Evolutionary conservation across 192 early-diverging fungal genomes (phyloP).

Genomic region (Coemansia sp.): DNA sequence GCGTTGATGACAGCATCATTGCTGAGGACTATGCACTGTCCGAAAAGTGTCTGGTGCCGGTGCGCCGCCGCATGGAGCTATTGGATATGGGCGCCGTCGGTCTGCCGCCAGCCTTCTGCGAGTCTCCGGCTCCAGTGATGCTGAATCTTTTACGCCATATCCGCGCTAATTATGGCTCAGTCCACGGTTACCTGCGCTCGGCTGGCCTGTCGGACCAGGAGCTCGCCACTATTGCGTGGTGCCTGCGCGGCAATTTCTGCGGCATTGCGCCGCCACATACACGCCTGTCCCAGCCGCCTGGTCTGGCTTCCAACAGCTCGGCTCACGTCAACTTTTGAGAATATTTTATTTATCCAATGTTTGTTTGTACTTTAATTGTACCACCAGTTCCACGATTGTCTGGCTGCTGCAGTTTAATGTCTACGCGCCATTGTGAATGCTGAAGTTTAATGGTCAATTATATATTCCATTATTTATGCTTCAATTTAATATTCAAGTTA

Average conservation of each 20-base stretch:
- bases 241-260: conserved; percentile 52
- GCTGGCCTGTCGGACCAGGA: conserved; percentile 41
- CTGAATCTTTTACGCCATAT: conserved; percentile 37
- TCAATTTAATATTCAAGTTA: not conserved
- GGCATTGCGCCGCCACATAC: conserved; percentile 19
- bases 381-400: not conserved
- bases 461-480: no score
- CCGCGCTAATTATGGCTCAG: conserved; percentile 34
- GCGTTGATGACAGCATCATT: conserved; percentile 57
- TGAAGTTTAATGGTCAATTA: no score
- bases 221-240: conserved; percentile 50
- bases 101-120: conserved; percentile 54
- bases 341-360: not conserved
- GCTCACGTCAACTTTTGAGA: not conserved
- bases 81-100: conserved; percentile 58
- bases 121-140: conserved; percentile 55
- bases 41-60: conserved; percentile 43
- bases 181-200: conserved; percentile 45
- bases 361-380: conserved; percentile 4
- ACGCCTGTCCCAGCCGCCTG: not conserved
- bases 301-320: not conserved
- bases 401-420: not conserved
- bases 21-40: conserved; percentile 60
- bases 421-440: not conserved
- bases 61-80: conserved; percentile 49